phyloP scores from a whole-genome alignment of 192 early-diverging fungal species.

The Linnemannia exigua region DNA sequence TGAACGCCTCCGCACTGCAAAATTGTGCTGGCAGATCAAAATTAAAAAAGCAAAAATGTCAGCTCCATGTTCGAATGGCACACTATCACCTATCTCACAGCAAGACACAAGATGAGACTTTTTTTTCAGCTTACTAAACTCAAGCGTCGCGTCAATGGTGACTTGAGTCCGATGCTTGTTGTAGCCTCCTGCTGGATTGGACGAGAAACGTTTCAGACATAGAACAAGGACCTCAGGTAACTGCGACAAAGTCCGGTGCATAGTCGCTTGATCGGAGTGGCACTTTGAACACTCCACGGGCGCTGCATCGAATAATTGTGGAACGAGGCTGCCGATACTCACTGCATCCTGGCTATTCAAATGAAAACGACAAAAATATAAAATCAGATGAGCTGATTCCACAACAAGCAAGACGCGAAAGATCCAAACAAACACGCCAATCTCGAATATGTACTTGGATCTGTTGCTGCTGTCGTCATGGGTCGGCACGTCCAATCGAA shows the following conservation, averaged over 20 bases:
- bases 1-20: slow-evolving; percentile 19
- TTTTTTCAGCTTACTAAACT: slow-evolving; percentile 29
- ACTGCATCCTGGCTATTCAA: slow-evolving; percentile 9
- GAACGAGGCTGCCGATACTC: slow-evolving; percentile 23
- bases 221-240: slow-evolving; percentile 35
- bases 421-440: too few relatives aligned
- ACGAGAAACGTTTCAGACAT: slow-evolving; percentile 25
- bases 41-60: neutral
- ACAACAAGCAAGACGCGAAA: neutral
- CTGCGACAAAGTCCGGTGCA: slow-evolving; percentile 25
- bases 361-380: neutral
- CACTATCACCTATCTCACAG: too few relatives aligned
- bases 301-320: slow-evolving; percentile 22
- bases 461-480: slow-evolving; percentile 9
- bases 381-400: neutral
- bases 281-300: slow-evolving; percentile 21
- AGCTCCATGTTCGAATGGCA: neutral
- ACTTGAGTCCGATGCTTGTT: slow-evolving; percentile 33
- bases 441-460: slow-evolving; percentile 8
- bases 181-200: slow-evolving; percentile 7
- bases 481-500: slow-evolving; percentile 24
- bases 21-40: slow-evolving; percentile 31
- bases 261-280: slow-evolving; percentile 17
- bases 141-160: slow-evolving; percentile 25
- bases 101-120: neutral